These are phyloP conservation scores for Epichloe scottii DNA, from an alignment of 2,329 filamentous ascomycete species.

Conservation along the genomic window DNA sequence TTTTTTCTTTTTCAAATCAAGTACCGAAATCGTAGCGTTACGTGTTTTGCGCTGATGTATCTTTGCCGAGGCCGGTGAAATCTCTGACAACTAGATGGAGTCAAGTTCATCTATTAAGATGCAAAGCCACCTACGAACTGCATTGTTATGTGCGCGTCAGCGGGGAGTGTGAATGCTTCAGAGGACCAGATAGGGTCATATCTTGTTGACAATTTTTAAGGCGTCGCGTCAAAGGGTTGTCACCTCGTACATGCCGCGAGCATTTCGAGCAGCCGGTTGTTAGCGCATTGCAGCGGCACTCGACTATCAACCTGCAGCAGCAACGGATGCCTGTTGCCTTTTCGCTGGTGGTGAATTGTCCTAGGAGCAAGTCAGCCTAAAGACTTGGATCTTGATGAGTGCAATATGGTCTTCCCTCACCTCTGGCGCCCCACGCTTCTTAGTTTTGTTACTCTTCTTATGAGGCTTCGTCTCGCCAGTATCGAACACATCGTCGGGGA, in stretches of 20 bases:
- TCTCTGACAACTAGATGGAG: not conserved
- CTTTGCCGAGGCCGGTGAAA: not conserved
- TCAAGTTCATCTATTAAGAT: not conserved
- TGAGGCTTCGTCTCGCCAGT: conserved; percentile 63
- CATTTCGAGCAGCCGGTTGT: not conserved
- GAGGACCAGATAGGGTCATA: conserved; percentile 2
- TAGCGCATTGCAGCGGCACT: not conserved
- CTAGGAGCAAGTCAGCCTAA: conserved; percentile 18
- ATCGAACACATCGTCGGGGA: conserved; percentile 83
- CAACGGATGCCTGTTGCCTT: conserved; percentile 29
- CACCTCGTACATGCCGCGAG: not conserved
- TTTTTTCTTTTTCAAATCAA: not conserved
- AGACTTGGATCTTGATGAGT: conserved; percentile 5
- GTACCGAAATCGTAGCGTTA: not conserved
- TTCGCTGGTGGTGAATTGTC: conserved; percentile 27
- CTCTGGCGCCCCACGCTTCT: conserved; percentile 38
- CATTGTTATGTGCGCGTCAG: conserved; percentile 5
- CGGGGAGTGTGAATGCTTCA: not conserved
- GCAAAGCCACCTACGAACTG: conserved; percentile 4
- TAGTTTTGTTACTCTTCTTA: conserved; percentile 36
- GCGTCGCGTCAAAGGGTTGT: not conserved
- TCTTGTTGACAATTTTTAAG: not conserved
- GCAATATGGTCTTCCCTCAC: conserved; percentile 19
- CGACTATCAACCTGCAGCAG: conserved; percentile 23
- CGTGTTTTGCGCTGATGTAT: not conserved